These are phyloP conservation scores for Limonium bicolor DNA, from an alignment of 148 eudicot species.

Conservation along the genomic window DNA sequence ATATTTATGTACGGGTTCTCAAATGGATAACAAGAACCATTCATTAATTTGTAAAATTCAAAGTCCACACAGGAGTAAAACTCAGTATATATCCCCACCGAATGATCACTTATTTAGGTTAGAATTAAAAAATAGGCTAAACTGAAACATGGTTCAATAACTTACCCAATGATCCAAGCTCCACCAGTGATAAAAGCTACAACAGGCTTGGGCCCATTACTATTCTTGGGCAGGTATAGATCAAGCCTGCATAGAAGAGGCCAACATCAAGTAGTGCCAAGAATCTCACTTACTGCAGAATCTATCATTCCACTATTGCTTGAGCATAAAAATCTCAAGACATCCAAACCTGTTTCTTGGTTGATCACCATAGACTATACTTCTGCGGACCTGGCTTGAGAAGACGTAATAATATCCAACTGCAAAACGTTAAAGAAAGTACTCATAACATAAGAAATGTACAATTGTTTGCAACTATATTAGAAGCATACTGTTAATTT, in stretches of 20 bases:
- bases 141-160: not conserved
- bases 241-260: slow-evolving; percentile 39
- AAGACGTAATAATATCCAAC: slow-evolving; percentile 59
- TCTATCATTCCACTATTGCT: not conserved
- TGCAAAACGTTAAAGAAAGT: slow-evolving; percentile 15
- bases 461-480: not conserved
- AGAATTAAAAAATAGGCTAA: too few species aligned
- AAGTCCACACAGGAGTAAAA: too few species aligned
- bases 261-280: not conserved
- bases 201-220: slow-evolving; percentile 44
- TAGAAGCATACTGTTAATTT: not conserved
- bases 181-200: slow-evolving; percentile 79
- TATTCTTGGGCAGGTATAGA: slow-evolving; percentile 48
- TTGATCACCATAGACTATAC: slow-evolving; percentile 46
- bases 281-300: not conserved
- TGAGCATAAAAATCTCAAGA: slow-evolving; percentile 1
- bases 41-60: too few species aligned
- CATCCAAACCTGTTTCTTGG: slow-evolving; percentile 44
- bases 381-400: slow-evolving; percentile 40
- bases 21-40: too few species aligned
- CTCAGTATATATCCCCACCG: too few species aligned
- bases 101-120: too few species aligned
- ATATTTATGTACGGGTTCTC: too few species aligned
- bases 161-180: slow-evolving; percentile 79
- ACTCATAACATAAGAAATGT: too few species aligned